phyloP scores from a whole-genome alignment of 2,329 filamentous ascomycete species.

The Trichoderma citrinoviride region DNA sequence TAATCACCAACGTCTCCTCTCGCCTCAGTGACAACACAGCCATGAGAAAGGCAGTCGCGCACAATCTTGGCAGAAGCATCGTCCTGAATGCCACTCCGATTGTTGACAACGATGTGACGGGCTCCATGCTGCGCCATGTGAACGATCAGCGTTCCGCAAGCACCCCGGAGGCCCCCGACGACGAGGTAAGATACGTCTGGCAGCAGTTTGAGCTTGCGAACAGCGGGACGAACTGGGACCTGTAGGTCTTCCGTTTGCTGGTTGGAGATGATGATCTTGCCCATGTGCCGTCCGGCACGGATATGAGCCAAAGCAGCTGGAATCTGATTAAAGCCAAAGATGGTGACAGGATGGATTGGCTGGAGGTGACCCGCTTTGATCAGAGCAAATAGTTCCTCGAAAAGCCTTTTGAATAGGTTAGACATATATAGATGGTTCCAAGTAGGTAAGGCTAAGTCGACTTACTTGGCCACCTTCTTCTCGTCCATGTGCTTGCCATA shows the following conservation, averaged over 20 bases:
- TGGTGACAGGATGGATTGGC: slow-evolving; percentile 14
- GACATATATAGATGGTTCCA: no score
- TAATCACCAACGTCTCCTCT: no score
- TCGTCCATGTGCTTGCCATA: no score
- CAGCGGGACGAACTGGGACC: background rate
- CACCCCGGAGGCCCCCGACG: slow-evolving; percentile 40
- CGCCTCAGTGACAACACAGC: no score
- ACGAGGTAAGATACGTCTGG: slow-evolving; percentile 34
- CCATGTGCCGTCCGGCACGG: slow-evolving; percentile 39
- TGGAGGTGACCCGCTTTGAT: background rate
- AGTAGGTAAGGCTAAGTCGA: no score
- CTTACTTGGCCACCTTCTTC: no score
- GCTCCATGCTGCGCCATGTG: slow-evolving; percentile 36
- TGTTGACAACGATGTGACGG: slow-evolving; percentile 30
- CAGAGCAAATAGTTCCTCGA: background rate
- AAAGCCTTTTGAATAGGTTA: no score
- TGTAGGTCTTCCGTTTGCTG: background rate
- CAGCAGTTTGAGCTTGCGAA: background rate
- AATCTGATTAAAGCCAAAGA: slow-evolving; percentile 32
- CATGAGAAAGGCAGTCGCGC: no score
- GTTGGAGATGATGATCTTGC: slow-evolving; percentile 39
- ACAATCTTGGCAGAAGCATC: no score
- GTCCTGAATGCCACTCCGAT: slow-evolving; percentile 34
- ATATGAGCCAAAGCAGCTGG: slow-evolving; percentile 41
- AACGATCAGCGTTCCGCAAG: slow-evolving; percentile 36